phyloP scores from a whole-genome alignment of 139 green algal genomes.

The Dunaliella primolecta region DNA sequence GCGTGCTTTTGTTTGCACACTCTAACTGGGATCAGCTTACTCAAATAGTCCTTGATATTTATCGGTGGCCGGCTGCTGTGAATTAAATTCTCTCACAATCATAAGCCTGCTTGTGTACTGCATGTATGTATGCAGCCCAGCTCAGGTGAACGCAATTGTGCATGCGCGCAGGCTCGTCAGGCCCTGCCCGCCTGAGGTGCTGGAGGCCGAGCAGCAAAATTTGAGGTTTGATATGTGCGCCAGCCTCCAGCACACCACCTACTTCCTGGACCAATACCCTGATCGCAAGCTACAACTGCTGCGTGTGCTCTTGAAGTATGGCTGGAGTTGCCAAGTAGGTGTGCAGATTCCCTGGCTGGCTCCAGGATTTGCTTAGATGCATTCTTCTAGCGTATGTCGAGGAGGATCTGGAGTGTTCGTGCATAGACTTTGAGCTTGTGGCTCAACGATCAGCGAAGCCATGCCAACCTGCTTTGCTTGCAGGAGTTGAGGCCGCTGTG shows the following conservation, averaged over 20 bases:
- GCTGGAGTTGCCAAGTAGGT: background rate
- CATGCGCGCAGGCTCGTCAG: background rate
- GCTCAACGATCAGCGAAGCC: no score
- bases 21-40: no score
- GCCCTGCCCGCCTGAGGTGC: background rate
- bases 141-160: no score
- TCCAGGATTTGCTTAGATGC: no score
- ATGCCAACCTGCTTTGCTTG: no score
- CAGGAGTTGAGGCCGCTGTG: background rate
- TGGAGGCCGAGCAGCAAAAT: background rate
- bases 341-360: no score
- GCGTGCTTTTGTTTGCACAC: no score
- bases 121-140: background rate
- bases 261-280: background rate
- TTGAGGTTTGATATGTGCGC: background rate
- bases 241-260: background rate
- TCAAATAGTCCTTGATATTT: no score
- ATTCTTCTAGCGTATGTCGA: no score
- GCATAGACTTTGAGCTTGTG: no score
- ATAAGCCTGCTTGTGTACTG: background rate
- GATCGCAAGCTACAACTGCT: background rate
- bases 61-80: no score
- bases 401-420: no score
- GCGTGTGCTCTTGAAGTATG: background rate
- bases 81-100: background rate